Conservation (phyloP, 805 yeast species). For the Candida sphagnicola region DNA sequence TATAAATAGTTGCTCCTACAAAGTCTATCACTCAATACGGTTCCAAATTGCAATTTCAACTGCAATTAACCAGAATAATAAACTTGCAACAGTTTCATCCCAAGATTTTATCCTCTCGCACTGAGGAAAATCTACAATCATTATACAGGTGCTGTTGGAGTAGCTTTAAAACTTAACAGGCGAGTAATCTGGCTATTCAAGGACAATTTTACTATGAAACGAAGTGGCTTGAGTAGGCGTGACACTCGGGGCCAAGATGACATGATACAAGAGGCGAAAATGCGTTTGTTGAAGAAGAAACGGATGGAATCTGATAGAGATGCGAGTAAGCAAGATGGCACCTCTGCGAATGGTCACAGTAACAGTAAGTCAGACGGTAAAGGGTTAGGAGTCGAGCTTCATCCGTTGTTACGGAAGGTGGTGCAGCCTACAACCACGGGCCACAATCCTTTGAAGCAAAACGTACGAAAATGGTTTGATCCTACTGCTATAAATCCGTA, state of each 20-base stretch:
- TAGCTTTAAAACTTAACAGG: too few relatives aligned
- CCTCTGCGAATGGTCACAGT: too few relatives aligned
- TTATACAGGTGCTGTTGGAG: too few relatives aligned
- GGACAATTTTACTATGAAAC: background rate
- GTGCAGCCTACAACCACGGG: conserved; percentile 19
- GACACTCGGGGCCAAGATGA: background rate
- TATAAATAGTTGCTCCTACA: too few relatives aligned
- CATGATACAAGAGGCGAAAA: background rate
- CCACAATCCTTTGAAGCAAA: conserved; percentile 28
- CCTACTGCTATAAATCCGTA: conserved; percentile 36
- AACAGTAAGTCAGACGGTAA: conserved; percentile 3
- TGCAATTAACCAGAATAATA: too few relatives aligned
- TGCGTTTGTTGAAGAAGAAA: background rate
- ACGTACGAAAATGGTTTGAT: conserved; percentile 26
- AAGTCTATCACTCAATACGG: too few relatives aligned
- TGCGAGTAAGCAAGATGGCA: too few relatives aligned
- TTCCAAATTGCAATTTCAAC: too few relatives aligned
- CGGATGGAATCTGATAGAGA: background rate
- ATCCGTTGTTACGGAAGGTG: conserved; percentile 30
- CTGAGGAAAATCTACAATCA: too few relatives aligned
- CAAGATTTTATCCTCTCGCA: too few relatives aligned
- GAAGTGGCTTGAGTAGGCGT: background rate
- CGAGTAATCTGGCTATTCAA: too few relatives aligned
- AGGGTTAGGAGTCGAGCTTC: conserved; percentile 29
- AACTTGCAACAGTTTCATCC: too few relatives aligned